Evolutionary conservation across 208 protist genomes (phyloP).

Genomic region (Wallacemonas rigidus): DNA sequence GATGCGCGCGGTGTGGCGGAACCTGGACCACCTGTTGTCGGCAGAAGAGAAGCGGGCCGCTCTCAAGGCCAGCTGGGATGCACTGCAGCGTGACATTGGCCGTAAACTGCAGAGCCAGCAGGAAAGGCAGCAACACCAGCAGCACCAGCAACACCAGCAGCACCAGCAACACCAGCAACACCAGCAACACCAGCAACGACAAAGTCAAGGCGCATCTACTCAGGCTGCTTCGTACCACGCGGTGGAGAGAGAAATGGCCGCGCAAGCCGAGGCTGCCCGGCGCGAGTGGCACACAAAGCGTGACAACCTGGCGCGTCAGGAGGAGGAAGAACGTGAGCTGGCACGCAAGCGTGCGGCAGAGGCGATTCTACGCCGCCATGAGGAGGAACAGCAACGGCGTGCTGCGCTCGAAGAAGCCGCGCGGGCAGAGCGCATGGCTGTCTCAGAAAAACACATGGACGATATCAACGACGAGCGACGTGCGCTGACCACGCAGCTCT

Average conservation of each 20-base stretch:
- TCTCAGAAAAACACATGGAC: slow-evolving; percentile 27
- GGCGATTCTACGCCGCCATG: slow-evolving; percentile 24
- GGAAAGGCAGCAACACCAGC: neutral
- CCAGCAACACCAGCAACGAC: slow-evolving; percentile 19
- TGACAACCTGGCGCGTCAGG: slow-evolving; percentile 19
- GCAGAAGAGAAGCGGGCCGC: slow-evolving; percentile 19
- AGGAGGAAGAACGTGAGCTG: slow-evolving; percentile 18
- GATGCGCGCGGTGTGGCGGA: slow-evolving; percentile 12
- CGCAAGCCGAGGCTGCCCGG: slow-evolving; percentile 15
- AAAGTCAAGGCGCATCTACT: neutral
- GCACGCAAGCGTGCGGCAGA: slow-evolving; percentile 19
- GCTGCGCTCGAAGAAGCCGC: neutral
- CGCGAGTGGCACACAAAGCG: slow-evolving; percentile 20
- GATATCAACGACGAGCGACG: slow-evolving; percentile 49
- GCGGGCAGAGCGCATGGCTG: slow-evolving; percentile 2
- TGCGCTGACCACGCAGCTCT: slow-evolving; percentile 42
- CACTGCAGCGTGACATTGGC: slow-evolving; percentile 18
- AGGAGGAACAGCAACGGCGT: slow-evolving; percentile 14
- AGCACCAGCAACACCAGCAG: neutral
- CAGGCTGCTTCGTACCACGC: slow-evolving; percentile 10
- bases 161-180: neutral
- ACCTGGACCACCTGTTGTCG: slow-evolving; percentile 17
- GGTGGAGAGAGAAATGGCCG: slow-evolving; percentile 27
- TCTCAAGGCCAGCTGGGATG: neutral
- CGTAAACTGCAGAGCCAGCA: slow-evolving; percentile 2